Conservation (phyloP, 768 basidiomycete genomes). For the Galerina marginata region DNA sequence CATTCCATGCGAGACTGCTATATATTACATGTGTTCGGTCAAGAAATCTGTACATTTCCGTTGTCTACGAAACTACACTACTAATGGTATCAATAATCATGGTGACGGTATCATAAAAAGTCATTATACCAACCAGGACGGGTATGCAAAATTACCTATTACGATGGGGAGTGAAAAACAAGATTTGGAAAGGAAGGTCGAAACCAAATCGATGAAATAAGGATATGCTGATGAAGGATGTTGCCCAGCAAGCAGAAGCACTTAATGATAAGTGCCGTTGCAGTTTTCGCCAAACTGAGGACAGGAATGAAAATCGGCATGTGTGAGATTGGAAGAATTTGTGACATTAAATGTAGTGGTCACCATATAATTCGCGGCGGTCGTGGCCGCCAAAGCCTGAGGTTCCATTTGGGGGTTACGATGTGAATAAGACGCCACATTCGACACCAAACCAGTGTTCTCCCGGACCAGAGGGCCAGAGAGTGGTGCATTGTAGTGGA, state of each 20-base stretch:
- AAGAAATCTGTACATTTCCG: neutral
- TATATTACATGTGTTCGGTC: neutral
- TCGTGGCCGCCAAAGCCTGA: conserved; percentile 16
- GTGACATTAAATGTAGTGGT: conserved; percentile 27
- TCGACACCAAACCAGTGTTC: conserved; percentile 9
- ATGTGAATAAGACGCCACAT: conserved; percentile 3
- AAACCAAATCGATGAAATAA: conserved; percentile 8
- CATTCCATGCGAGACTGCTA: neutral
- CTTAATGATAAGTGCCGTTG: conserved; percentile 41
- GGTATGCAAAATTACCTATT: conserved; percentile 1
- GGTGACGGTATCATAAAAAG: neutral
- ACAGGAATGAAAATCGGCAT: conserved; percentile 44
- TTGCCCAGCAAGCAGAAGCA: neutral
- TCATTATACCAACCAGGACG: conserved; percentile 1
- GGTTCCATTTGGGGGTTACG: conserved; percentile 21
- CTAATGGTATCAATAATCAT: neutral
- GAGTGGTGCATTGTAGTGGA: conserved; percentile 51
- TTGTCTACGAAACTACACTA: conserved; percentile 11
- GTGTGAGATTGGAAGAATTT: conserved; percentile 35
- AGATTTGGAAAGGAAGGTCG: neutral
- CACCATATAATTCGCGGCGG: conserved; percentile 24
- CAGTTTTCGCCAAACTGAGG: conserved; percentile 52
- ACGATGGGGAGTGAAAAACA: neutral
- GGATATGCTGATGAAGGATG: conserved; percentile 7
- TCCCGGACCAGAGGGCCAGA: conserved; percentile 26